phyloP scores from a whole-genome alignment of 129 eudicot species.

The Ambrosia artemisiifolia region DNA sequence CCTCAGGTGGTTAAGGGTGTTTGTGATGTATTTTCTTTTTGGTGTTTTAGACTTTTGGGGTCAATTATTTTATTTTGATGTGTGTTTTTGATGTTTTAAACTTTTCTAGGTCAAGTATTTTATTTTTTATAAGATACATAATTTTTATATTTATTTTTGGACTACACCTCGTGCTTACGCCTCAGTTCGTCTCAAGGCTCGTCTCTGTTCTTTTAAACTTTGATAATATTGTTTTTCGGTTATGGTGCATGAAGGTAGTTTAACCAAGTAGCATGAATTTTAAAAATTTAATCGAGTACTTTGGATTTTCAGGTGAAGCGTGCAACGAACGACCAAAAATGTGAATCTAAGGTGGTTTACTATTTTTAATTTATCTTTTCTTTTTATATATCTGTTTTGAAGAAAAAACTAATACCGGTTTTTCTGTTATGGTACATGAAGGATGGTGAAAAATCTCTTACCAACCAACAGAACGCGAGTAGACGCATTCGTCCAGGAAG shows the following conservation, averaged over 20 bases:
- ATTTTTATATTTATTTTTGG: no score
- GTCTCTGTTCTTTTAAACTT: no score
- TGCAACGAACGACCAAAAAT: conserved; percentile 22
- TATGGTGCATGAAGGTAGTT: not conserved
- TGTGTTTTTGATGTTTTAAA: no score
- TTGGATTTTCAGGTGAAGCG: conserved; percentile 21
- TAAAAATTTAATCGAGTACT: not conserved
- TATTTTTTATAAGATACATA: no score
- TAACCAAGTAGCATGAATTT: not conserved
- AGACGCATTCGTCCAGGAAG: conserved; percentile 39
- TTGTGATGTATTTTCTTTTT: no score
- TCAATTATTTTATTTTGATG: no score
- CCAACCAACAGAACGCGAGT: conserved; percentile 20
- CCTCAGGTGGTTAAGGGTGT: no score
- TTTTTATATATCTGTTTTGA: no score
- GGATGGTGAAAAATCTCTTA: conserved; percentile 29
- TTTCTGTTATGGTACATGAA: conserved; percentile 21
- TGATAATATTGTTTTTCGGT: conserved; percentile 1
- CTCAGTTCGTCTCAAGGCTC: no score
- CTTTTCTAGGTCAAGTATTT: no score
- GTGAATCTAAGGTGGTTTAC: conserved; percentile 31
- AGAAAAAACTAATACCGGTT: not conserved
- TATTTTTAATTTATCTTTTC: not conserved
- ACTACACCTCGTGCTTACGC: no score
- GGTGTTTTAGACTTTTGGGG: no score